These are phyloP conservation scores for Blastocystis sp. DNA, from an alignment of 352 stramenopile genomes.

Conservation along the genomic window DNA sequence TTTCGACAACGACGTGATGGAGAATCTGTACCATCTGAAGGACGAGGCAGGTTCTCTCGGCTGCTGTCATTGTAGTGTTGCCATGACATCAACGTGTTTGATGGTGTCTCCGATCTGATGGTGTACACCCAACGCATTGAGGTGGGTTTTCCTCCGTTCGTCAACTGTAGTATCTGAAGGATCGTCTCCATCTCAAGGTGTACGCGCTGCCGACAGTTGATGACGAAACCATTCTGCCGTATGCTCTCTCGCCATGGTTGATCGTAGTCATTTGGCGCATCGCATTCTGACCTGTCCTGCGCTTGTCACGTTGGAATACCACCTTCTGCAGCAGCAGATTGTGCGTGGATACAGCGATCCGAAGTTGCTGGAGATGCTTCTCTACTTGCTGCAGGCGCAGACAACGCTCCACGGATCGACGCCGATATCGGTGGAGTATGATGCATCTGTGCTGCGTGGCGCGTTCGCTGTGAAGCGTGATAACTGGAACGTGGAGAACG, in stretches of 20 bases:
- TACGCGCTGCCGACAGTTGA: neutral
- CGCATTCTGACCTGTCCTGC: neutral
- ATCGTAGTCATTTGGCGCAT: neutral
- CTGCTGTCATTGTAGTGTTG: neutral
- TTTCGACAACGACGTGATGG: constrained; percentile 39
- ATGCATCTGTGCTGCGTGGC: neutral
- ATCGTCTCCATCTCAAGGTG: neutral
- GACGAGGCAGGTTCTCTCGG: neutral
- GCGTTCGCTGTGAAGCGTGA: neutral
- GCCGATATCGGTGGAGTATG: neutral
- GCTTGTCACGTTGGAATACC: neutral
- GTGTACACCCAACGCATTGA: constrained; percentile 2
- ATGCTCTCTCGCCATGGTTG: neutral
- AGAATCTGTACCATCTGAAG: constrained; percentile 18
- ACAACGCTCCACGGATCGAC: neutral
- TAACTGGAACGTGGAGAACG: neutral
- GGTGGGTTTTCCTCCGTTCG: neutral
- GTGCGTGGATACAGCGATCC: neutral
- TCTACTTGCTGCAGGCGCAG: constrained; percentile 19
- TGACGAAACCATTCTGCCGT: neutral
- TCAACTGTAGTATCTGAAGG: neutral
- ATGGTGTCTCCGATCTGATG: neutral
- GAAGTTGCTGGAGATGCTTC: constrained; percentile 7
- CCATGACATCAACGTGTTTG: constrained; percentile 6
- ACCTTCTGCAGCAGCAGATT: constrained; percentile 21